Conservation (phyloP, 2,329 filamentous ascomycete species). For the Intubia oerlemansii region DNA sequence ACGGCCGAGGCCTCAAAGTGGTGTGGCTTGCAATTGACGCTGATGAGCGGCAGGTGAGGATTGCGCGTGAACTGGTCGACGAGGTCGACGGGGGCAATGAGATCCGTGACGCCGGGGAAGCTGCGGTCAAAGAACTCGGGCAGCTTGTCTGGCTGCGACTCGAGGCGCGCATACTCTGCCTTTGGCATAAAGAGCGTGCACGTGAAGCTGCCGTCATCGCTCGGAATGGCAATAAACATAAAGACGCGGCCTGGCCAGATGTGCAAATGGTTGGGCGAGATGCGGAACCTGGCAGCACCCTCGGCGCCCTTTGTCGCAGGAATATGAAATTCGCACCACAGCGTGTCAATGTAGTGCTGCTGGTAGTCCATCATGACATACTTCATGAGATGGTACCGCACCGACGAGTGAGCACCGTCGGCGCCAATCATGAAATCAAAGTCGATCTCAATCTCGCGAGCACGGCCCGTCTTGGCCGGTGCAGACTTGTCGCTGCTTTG, state of each 20-base stretch:
- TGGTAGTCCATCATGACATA: constrained; percentile 74
- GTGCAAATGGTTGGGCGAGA: constrained; percentile 84
- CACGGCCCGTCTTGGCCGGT: constrained; percentile 17
- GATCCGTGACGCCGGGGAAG: constrained; percentile 66
- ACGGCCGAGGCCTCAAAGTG: constrained; percentile 59
- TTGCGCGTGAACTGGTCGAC: constrained; percentile 57
- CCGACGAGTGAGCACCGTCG: constrained; percentile 83
- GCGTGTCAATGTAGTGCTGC: constrained; percentile 85
- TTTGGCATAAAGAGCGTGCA: constrained; percentile 82
- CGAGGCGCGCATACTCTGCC: constrained; percentile 44
- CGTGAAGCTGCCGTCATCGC: constrained; percentile 71
- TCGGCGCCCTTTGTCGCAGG: constrained; percentile 19
- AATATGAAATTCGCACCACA: constrained; percentile 95
- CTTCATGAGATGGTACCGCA: constrained; percentile 91
- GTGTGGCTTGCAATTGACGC: constrained; percentile 79
- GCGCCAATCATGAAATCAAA: constrained; percentile 91
- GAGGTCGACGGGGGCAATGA: constrained; percentile 48
- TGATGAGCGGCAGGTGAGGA: constrained; percentile 81
- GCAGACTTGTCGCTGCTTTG: constrained; percentile 13
- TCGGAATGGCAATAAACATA: constrained; percentile 97
- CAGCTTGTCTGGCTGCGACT: constrained; percentile 31
- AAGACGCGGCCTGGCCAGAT: constrained; percentile 90
- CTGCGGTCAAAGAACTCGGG: constrained; percentile 57
- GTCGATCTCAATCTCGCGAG: constrained; percentile 54
- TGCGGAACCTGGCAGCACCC: constrained; percentile 36